Conservation (phyloP, 495 filamentous ascomycete genomes). For the Aspergillus sclerotiicarbonarius region DNA sequence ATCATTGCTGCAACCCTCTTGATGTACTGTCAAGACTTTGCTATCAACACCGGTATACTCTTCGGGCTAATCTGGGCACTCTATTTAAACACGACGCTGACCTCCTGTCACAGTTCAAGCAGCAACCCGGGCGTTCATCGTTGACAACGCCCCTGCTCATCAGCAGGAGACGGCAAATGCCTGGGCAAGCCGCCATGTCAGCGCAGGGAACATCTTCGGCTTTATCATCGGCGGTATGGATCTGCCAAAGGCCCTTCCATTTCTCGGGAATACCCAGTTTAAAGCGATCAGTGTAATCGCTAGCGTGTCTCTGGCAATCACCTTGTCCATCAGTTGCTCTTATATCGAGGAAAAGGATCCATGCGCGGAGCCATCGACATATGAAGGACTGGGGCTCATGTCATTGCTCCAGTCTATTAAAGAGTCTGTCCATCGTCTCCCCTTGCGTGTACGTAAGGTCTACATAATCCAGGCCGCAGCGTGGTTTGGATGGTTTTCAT, state of each 20-base stretch:
- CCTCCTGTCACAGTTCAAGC: conserved; percentile 63
- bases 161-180: conserved; percentile 88
- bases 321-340: conserved; percentile 60
- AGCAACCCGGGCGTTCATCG: conserved; percentile 78
- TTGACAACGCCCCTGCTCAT: conserved; percentile 81
- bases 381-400: conserved; percentile 57
- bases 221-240: conserved; percentile 76
- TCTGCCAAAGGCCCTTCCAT: conserved; percentile 64
- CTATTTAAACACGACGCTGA: background rate
- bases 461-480: conserved; percentile 82
- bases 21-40: conserved; percentile 82
- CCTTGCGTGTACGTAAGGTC: conserved; percentile 71
- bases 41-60: conserved; percentile 75
- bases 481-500: conserved; percentile 92
- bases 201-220: conserved; percentile 81
- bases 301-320: conserved; percentile 67
- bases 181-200: conserved; percentile 75
- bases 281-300: conserved; percentile 72
- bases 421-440: conserved; percentile 67
- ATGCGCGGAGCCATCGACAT: conserved; percentile 58
- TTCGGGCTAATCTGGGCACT: background rate
- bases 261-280: conserved; percentile 80
- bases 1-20: conserved; percentile 71
- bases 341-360: conserved; percentile 74
- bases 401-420: conserved; percentile 73